Base-by-base conservation (phyloP, 2,329 filamentous ascomycete genomes). In the Lecanicillium sp. region DNA sequence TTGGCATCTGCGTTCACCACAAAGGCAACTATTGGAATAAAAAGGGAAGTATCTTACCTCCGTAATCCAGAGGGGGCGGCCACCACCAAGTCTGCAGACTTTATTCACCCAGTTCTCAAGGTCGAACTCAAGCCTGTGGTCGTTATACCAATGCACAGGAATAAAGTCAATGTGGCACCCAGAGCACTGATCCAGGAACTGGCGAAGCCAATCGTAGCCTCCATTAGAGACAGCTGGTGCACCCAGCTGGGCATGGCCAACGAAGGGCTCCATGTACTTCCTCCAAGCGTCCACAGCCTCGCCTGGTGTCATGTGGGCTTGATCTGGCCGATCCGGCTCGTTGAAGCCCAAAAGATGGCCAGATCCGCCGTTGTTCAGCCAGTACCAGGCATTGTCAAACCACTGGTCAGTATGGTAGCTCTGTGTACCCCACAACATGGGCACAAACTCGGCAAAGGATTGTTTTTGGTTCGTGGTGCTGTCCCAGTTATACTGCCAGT, bases 141-240 rank as follows among this genome's bases (percentile, higher is more conserved):
- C 46, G 40, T 64, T 62, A 44, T 72, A 71, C 66, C 67, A 71
- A 46, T 72, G 68, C 27, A 69, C 56, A 45, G 59, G 56, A 40
- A 70, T 45, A 44, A 62, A 65, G 49, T 70, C 65, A 35, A 72
- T 62, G 10, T 53, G 56, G 57, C 65, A 69, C 31, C 47, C 53
- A 12, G 46, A 48, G 54, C 68, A 71, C 6, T 52, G 47, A n/a
- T 42, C 39, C 25, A 71, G 32, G 56, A 72, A 72, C 20, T 55
- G 49, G 15, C 48, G 45, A n/a, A 72, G 54, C 58, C 62, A 73
- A 34, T 54, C 49, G 19, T 69, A 58, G 10, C 50, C 56, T 33
- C 62, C 65, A 48, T 70, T 71, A 46, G 68, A 70, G 29, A 73
- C 67, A 33, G 65, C 58, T 4, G 69, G 69, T 6, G 66, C 59